A percentile compares a stretch with the other conserved stretches of the same genome.
phyloP scores from a whole-genome alignment of 31 red algal species.

The Pterothamnion heteromorphum region DNA sequence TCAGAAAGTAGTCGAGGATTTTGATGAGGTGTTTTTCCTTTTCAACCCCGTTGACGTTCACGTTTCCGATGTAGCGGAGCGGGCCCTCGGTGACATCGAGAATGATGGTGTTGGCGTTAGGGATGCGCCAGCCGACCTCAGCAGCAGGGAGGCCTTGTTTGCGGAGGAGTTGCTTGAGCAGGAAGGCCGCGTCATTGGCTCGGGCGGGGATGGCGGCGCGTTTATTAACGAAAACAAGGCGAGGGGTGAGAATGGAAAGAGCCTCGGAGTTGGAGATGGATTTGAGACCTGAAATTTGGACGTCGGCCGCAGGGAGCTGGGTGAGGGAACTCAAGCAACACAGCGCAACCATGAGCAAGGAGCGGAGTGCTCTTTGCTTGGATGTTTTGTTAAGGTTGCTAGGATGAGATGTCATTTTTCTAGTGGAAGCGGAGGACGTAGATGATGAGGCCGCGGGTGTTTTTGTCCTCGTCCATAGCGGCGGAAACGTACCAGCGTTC shows the following conservation, averaged over 20 bases:
- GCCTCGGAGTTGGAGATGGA: background rate
- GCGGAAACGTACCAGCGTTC: background rate
- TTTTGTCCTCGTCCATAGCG: background rate
- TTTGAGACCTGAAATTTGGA: background rate
- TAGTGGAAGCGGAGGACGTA: constrained; percentile 25
- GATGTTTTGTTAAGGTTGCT: too few relatives aligned
- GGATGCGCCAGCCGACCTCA: background rate
- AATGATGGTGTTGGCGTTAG: background rate
- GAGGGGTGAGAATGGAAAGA: background rate
- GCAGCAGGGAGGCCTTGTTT: background rate
- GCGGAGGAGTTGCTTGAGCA: background rate
- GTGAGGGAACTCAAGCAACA: too few relatives aligned
- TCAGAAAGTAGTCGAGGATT: too few relatives aligned
- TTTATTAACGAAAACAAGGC: background rate
- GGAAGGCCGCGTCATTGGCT: constrained; percentile 30
- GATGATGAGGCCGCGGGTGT: constrained; percentile 21
- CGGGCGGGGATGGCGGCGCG: background rate
- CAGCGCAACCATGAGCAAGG: too few relatives aligned
- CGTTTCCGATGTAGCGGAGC: background rate
- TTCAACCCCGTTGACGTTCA: too few relatives aligned
- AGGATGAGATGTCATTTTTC: too few relatives aligned
- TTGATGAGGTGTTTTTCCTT: too few relatives aligned
- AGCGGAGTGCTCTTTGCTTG: too few relatives aligned
- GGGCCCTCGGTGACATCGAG: background rate
- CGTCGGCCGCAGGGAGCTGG: too few relatives aligned